Evolutionary conservation across 2,329 filamentous ascomycete genomes (phyloP).

Genomic region (Penicillium sp.): DNA sequence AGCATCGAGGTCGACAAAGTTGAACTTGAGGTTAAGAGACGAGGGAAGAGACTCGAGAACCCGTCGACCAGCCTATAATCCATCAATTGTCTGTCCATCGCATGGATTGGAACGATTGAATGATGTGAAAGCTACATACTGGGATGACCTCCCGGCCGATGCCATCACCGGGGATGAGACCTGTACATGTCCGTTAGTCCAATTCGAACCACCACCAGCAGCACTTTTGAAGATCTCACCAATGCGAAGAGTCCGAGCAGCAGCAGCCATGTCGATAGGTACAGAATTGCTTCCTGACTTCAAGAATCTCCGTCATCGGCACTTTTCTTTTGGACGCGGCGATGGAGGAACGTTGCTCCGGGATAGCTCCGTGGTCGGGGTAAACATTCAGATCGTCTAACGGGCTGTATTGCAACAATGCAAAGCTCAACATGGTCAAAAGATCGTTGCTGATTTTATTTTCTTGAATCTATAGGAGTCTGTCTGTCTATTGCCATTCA

Average conservation of each 20-base stretch:
- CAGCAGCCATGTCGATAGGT: conserved; percentile 43
- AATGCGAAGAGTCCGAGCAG: conserved; percentile 61
- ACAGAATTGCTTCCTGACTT: conserved; percentile 17
- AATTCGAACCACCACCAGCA: neutral
- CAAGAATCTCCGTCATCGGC: conserved; percentile 29
- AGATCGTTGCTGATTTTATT: too few relatives aligned
- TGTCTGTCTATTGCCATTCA: too few relatives aligned
- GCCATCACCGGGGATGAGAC: conserved; percentile 94
- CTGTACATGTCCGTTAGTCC: conserved; percentile 43
- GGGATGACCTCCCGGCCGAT: conserved; percentile 99
- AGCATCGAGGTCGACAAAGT: conserved; percentile 86
- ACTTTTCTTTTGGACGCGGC: conserved; percentile 22
- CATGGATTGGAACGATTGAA: conserved; percentile 3
- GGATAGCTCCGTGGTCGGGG: conserved; percentile 16
- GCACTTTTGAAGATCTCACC: conserved; percentile 44
- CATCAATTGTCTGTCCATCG: conserved; percentile 12
- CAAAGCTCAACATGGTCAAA: too few relatives aligned
- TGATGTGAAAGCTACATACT: conserved; percentile 36
- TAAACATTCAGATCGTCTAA: conserved; percentile 8
- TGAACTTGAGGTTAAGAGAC: conserved; percentile 89
- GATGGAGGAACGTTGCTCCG: conserved; percentile 21
- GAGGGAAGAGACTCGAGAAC: conserved; percentile 86
- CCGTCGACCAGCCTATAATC: conserved; percentile 63
- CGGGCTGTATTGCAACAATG: too few relatives aligned
- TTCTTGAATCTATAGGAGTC: too few relatives aligned